Evolutionary conservation across 2,329 filamentous ascomycete species (phyloP).

Genomic region (Arthrobotrys sphaeroides): DNA sequence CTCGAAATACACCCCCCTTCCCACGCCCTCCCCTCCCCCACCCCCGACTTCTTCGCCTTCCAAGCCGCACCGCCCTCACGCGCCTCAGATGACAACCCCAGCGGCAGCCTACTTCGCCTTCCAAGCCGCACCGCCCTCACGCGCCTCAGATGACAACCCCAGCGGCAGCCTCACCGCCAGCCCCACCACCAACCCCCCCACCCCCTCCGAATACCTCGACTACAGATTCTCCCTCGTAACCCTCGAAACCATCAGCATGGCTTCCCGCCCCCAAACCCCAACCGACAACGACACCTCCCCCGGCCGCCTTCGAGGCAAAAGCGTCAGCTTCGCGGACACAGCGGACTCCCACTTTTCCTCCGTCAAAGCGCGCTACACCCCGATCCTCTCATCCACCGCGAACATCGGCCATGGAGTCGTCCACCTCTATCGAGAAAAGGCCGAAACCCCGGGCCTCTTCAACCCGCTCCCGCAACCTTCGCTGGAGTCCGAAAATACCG

Average conservation of each 20-base stretch:
- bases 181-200: background rate
- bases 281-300: slow-evolving; percentile 5
- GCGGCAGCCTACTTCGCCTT: slow-evolving; percentile 47
- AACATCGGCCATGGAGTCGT: slow-evolving; percentile 92
- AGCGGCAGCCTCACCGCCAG: background rate
- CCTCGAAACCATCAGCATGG: slow-evolving; percentile 48
- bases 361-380: slow-evolving; percentile 82
- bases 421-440: slow-evolving; percentile 86
- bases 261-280: slow-evolving; percentile 12
- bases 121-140: slow-evolving; percentile 13
- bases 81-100: too few relatives aligned
- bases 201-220: slow-evolving; percentile 24
- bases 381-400: slow-evolving; percentile 72
- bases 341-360: slow-evolving; percentile 61
- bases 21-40: slow-evolving; percentile 19
- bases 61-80: slow-evolving; percentile 6
- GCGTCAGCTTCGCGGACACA: slow-evolving; percentile 46
- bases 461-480: background rate
- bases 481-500: slow-evolving; percentile 61
- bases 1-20: slow-evolving; percentile 31
- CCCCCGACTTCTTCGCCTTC: slow-evolving; percentile 31
- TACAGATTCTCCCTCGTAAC: slow-evolving; percentile 46
- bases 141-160: background rate
- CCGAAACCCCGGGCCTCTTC: slow-evolving; percentile 73
- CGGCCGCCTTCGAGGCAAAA: slow-evolving; percentile 39